Base-by-base conservation (phyloP, 1,284 basidiomycete species). In the Anthracocystis setariae region DNA sequence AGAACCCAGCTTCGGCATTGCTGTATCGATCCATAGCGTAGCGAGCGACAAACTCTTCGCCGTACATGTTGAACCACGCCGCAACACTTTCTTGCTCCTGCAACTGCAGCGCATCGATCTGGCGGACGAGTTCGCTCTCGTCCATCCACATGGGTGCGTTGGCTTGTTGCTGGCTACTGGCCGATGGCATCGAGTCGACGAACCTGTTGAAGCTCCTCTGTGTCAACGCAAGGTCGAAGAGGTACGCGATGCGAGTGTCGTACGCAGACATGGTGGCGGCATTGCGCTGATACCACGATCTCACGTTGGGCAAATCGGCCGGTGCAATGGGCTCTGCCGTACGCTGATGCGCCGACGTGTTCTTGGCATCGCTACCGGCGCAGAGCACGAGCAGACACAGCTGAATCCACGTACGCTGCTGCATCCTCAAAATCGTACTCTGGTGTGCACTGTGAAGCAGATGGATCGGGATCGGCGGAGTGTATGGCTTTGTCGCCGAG, bases 371-470 rank as follows among this genome's bases (percentile, higher is more conserved):
- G 52, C 46, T 47, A 29, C 62, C 52, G 20, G 53, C 45, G 40
- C 54, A 60, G 33, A 61, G 24, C 18, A 65, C 62, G 23, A 71
- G 53, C 23, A 71, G 43, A 40, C 68, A 71, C 13, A 71, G 58
- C 35, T 65, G 62, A 21, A 71, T 71, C 68, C 68, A 71, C 5
- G 68, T 65, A 3, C 68, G 57, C 40, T 71, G 68, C 40, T 65
- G 68, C 33, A 50, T 46, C n/a, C 59, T 53, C 25, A 48, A 43
- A 15, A 24, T 51, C 2, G 37, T 53, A 15, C 38, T 46, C 24
- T 58, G 62, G 43, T 51, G 47, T 24, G 44, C 42, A 1, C 40
- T 46, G 18, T 65, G 51, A 35, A 59, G 5, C 3, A 58, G 46
- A 17, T 54, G 55, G 0, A 48, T 18, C 12, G 59, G 47, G 18